phyloP scores from a whole-genome alignment of 1,284 basidiomycete genomes.

The Mycena citricolor region DNA sequence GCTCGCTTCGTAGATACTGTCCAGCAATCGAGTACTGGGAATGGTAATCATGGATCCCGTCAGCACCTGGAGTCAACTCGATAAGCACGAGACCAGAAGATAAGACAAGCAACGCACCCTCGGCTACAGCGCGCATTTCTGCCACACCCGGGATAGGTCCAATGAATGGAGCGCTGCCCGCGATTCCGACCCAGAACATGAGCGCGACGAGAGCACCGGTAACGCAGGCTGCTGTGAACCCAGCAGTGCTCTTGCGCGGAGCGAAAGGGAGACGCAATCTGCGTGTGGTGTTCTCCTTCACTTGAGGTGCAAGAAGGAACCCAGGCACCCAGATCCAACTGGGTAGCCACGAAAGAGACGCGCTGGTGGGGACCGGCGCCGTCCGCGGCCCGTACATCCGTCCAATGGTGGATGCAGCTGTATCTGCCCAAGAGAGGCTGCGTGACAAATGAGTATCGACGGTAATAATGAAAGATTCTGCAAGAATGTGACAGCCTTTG shows the following conservation, averaged over 20 bases:
- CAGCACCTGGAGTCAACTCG: slow-evolving; percentile 5
- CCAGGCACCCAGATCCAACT: slow-evolving; percentile 18
- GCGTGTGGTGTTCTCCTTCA: slow-evolving; percentile 31
- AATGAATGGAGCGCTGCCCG: no score
- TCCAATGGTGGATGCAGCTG: slow-evolving; percentile 91
- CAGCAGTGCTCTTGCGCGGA: slow-evolving; percentile 84
- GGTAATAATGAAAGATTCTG: not conserved
- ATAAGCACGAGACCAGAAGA: not conserved
- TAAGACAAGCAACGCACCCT: slow-evolving; percentile 7
- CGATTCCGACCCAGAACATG: slow-evolving; percentile 77
- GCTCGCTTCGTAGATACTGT: slow-evolving; percentile 16
- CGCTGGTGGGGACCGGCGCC: slow-evolving; percentile 54
- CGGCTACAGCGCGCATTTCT: slow-evolving; percentile 34
- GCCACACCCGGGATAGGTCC: slow-evolving; percentile 54
- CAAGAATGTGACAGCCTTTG: not conserved
- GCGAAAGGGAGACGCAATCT: slow-evolving; percentile 73
- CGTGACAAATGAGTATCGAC: not conserved
- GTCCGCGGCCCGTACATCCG: slow-evolving; percentile 82
- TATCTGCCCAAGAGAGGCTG: slow-evolving; percentile 97
- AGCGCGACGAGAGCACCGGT: slow-evolving; percentile 76
- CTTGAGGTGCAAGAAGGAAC: slow-evolving; percentile 3
- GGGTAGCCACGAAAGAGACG: slow-evolving; percentile 14
- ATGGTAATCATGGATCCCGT: slow-evolving; percentile 4
- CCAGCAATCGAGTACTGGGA: slow-evolving; percentile 23
- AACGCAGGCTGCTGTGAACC: slow-evolving; percentile 80